Conservation (phyloP, 1,284 basidiomycete genomes). For the Cryptococcus amylolentus region DNA sequence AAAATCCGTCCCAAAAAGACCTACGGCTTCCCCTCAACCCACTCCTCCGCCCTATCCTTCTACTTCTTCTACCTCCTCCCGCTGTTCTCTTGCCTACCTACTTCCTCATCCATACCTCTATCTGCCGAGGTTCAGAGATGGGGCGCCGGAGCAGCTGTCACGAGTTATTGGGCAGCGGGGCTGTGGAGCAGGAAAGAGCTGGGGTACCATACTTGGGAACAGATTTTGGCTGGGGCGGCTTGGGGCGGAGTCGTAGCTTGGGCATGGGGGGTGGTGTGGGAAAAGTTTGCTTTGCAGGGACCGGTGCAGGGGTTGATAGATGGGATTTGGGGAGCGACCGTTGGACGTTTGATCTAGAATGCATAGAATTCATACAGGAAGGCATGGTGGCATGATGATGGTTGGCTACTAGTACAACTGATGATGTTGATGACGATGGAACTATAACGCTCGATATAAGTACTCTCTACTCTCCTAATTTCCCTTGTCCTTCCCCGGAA, state of each 20-base stretch:
- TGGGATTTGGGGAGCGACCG: conserved; percentile 12
- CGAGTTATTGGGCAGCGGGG: conserved; percentile 51
- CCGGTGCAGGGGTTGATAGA: conserved; percentile 19
- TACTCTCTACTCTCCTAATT: neutral
- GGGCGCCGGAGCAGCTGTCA: neutral
- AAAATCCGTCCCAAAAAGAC: conserved; percentile 36
- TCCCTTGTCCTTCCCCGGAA: conserved; percentile 55
- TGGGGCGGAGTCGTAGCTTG: conserved; percentile 61
- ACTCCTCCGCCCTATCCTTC: conserved; percentile 71
- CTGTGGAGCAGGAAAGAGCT: conserved; percentile 69
- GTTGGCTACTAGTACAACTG: too few relatives aligned
- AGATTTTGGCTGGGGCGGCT: conserved; percentile 64
- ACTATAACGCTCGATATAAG: too few relatives aligned
- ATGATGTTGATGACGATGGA: too few relatives aligned
- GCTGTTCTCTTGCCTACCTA: conserved; percentile 46
- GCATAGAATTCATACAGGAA: neutral
- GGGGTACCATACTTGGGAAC: conserved; percentile 73
- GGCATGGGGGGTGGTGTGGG: conserved; percentile 53
- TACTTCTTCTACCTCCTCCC: conserved; percentile 66
- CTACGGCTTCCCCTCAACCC: conserved; percentile 80
- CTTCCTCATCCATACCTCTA: neutral
- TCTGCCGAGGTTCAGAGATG: neutral
- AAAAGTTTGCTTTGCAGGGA: conserved; percentile 13
- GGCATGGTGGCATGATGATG: neutral
- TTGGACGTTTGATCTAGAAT: neutral